Evolutionary conservation across 208 protist genomes (phyloP).

Genomic region (Crithidia mellificae): DNA sequence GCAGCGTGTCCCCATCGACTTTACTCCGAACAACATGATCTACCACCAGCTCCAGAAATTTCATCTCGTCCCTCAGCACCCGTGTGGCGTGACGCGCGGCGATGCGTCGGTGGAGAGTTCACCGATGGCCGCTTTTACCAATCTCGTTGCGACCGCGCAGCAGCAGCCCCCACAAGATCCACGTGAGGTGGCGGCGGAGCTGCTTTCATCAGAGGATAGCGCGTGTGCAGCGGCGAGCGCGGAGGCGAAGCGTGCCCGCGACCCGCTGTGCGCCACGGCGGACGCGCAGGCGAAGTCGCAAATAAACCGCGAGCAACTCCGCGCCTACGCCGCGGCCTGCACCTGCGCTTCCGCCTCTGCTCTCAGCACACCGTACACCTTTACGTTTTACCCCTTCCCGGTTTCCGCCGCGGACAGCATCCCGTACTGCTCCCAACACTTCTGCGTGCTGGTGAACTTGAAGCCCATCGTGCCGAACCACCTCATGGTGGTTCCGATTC

Average conservation of each 20-base stretch:
- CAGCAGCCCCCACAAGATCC: conserved; percentile 16
- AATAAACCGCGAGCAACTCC: conserved; percentile 34
- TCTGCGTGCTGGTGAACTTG: conserved; percentile 81
- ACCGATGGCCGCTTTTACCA: conserved; percentile 32
- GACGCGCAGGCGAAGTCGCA: conserved; percentile 33
- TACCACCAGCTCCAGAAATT: conserved; percentile 72
- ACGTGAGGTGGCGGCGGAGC: conserved; percentile 16
- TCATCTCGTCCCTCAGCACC: neutral
- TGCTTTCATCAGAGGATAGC: conserved; percentile 12
- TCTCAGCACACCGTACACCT: conserved; percentile 9
- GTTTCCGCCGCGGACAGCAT: conserved; percentile 49
- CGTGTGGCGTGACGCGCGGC: no score
- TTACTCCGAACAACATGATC: conserved; percentile 84
- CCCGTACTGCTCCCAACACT: conserved; percentile 59
- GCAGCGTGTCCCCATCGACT: conserved; percentile 59
- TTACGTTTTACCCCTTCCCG: conserved; percentile 63
- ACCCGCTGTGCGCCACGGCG: conserved; percentile 35
- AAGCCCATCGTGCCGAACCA: conserved; percentile 82
- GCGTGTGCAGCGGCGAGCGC: conserved; percentile 13
- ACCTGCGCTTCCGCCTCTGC: neutral
- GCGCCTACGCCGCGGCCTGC: neutral
- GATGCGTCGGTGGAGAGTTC: neutral
- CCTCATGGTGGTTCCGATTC: conserved; percentile 82
- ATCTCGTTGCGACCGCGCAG: conserved; percentile 38
- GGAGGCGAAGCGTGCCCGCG: conserved; percentile 30